Base-by-base conservation (phyloP, 768 basidiomycete genomes). In the Suillus sp. region DNA sequence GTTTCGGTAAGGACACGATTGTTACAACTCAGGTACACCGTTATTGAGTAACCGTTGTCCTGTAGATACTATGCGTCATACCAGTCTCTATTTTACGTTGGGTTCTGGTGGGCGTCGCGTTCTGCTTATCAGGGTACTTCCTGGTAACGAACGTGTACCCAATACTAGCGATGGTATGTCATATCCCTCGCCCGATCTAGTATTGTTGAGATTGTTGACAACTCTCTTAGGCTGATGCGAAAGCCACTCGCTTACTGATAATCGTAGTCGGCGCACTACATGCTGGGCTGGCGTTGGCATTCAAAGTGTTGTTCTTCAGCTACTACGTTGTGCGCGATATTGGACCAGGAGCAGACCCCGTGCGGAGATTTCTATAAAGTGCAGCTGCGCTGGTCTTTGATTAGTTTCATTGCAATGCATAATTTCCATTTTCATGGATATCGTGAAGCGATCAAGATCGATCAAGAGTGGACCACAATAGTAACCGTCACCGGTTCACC, bases 131-230 rank as follows among this genome's bases (percentile, higher is more conserved):
- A 8, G 94, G 95, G 2, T 94, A 86, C 79, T 99, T 95, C 82
- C 82, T 99, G 34, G 80, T 83, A 16, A 81, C 82, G 27, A 94
- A 95, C 70, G 85, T 97, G 53, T 99, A 97, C 68, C 96, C 96
- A 4, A 84, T 97, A 59, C 86, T 99, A 34, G 87, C 91, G 40
- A 83, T 86, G 10, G 95, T 96, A 68, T 68, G 81, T 57, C 27
- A 25, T 18, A 10, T 63, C 30, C 16, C 56, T 56, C 35, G 16
- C 16, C 9, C 56, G 16, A 37, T 20, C 16, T 40, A 25, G 55
- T 27, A 64, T 35, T 42, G 43, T 20, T 14, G 65, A 32, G 65
- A 35, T 60, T 48, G 22, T 59, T 62, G 2, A 25, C 37, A 9
- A 56, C 55, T 38, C 10, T 18, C 11, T 57, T 67, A 94, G 91